phyloP scores from a whole-genome alignment of 352 stramenopile genomes.

The Aphanomyces stellatus region DNA sequence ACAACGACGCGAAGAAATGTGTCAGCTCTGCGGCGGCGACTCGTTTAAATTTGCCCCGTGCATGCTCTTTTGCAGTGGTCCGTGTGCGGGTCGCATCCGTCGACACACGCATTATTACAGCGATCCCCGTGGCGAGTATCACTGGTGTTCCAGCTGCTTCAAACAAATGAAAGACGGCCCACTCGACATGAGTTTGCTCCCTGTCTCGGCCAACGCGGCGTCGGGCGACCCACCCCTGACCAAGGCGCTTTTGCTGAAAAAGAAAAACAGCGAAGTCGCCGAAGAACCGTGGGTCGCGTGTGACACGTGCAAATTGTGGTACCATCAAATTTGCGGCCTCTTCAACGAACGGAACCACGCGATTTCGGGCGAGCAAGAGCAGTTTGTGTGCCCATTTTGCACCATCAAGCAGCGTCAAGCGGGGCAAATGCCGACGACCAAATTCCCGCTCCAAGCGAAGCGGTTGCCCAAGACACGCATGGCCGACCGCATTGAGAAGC shows the following conservation, averaged over 20 bases:
- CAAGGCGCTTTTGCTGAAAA: slow-evolving; percentile 93
- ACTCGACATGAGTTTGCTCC: slow-evolving; percentile 86
- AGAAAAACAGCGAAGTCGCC: slow-evolving; percentile 97
- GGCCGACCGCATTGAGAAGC: slow-evolving; percentile 75
- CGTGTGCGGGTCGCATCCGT: slow-evolving; percentile 71
- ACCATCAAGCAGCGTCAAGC: slow-evolving; percentile 71
- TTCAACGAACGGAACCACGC: slow-evolving; percentile 99
- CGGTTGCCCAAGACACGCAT: slow-evolving; percentile 75
- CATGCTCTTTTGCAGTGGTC: slow-evolving; percentile 84
- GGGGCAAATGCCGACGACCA: slow-evolving; percentile 65
- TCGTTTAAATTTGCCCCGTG: slow-evolving; percentile 87
- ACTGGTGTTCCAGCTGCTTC: slow-evolving; percentile 85
- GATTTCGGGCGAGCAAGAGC: slow-evolving; percentile 80
- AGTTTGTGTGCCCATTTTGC: slow-evolving; percentile 81
- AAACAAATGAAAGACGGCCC: slow-evolving; percentile 87
- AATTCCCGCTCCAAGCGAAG: slow-evolving; percentile 72
- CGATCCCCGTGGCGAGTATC: slow-evolving; percentile 69
- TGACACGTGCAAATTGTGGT: slow-evolving; percentile 97
- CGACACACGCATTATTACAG: slow-evolving; percentile 85
- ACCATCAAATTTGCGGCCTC: slow-evolving; percentile 99
- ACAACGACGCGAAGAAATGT: slow-evolving; percentile 80
- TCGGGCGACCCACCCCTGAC: slow-evolving; percentile 68
- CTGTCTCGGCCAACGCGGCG: slow-evolving; percentile 25
- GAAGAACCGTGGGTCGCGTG: slow-evolving; percentile 98
- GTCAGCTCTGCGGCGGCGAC: slow-evolving; percentile 78